phyloP scores from a whole-genome alignment of 345 rosid species.

The Bruguiera gymnorhiza region DNA sequence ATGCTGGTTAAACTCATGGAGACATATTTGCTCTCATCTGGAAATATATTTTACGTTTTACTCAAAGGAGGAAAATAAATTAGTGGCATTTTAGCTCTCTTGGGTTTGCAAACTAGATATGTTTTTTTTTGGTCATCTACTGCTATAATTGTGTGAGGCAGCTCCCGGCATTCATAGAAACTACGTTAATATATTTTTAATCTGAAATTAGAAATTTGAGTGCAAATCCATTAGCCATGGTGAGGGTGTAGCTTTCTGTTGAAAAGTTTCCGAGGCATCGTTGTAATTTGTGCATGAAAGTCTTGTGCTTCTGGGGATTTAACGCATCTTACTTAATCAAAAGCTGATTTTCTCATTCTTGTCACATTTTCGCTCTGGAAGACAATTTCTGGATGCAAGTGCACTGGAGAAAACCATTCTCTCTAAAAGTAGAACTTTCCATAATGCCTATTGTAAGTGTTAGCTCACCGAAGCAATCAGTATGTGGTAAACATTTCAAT shows the following conservation, averaged over 20 bases:
- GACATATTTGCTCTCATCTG: neutral
- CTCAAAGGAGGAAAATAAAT: no score
- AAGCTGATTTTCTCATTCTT: neutral
- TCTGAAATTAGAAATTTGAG: no score
- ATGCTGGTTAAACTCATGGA: slow-evolving; percentile 14
- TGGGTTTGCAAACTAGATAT: neutral
- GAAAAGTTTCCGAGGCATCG: no score
- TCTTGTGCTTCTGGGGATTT: no score
- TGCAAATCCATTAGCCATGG: no score
- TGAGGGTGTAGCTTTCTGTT: no score
- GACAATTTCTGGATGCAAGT: neutral
- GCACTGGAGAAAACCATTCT: neutral
- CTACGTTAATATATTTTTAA: neutral
- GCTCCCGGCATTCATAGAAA: neutral
- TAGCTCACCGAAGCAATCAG: neutral
- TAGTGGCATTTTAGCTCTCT: no score
- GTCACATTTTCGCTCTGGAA: neutral
- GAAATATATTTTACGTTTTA: neutral
- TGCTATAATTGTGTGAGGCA: neutral
- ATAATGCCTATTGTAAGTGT: neutral
- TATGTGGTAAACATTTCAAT: neutral
- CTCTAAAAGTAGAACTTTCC: neutral
- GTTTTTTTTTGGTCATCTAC: neutral
- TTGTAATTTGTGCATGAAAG: no score
- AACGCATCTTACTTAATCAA: no score